Evolutionary conservation across 257 asterid species (phyloP).

Genomic region (Linderniella brevidens): DNA sequence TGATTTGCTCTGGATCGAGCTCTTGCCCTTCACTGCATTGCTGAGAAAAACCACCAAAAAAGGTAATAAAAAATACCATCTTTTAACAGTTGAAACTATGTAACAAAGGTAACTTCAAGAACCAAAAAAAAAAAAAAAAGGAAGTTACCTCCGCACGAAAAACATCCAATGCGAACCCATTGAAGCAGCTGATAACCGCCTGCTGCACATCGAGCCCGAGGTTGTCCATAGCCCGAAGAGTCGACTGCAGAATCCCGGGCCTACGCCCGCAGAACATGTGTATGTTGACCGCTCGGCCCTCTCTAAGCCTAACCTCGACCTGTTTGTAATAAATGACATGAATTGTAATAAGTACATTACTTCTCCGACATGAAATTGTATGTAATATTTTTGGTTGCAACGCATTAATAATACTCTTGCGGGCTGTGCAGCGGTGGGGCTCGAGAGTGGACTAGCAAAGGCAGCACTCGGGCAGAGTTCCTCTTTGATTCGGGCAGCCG

Average conservation of each 20-base stretch:
- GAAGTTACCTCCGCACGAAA: slow-evolving; percentile 48
- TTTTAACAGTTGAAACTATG: neutral
- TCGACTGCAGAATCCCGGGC: slow-evolving; percentile 46
- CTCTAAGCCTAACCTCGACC: slow-evolving; percentile 63
- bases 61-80: neutral
- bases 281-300: slow-evolving; percentile 56
- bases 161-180: slow-evolving; percentile 50
- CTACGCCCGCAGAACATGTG: slow-evolving; percentile 59
- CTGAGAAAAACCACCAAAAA: slow-evolving; percentile 23
- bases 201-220: slow-evolving; percentile 63
- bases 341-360: no score
- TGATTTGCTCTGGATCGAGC: slow-evolving; percentile 65
- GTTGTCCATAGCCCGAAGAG: slow-evolving; percentile 49
- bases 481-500: slow-evolving; percentile 41
- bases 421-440: slow-evolving; percentile 51
- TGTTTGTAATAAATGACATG: slow-evolving; percentile 6
- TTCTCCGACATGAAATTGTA: neutral
- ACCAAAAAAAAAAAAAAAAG: neutral
- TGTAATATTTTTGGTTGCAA: no score
- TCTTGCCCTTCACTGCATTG: slow-evolving; percentile 78
- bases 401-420: slow-evolving; percentile 56
- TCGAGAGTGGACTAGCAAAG: slow-evolving; percentile 42
- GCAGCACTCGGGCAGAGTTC: slow-evolving; percentile 59
- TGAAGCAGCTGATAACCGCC: slow-evolving; percentile 69
- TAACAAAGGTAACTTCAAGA: neutral